Conservation (phyloP, 2,329 filamentous ascomycete genomes). For the Fonsecaea erecta region DNA sequence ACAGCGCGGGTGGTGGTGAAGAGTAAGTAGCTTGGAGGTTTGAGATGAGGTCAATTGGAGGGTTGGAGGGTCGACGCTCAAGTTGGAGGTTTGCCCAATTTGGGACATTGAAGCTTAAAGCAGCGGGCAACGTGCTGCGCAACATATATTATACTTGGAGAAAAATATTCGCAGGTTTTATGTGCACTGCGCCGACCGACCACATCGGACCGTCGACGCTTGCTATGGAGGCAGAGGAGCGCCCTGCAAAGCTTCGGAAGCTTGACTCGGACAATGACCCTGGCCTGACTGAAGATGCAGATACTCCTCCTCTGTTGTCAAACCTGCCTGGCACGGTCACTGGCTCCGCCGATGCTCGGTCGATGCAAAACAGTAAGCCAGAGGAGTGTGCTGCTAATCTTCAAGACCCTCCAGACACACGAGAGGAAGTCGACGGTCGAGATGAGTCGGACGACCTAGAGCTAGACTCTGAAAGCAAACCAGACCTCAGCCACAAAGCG, state of each 20-base stretch:
- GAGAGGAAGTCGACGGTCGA: constrained; percentile 27
- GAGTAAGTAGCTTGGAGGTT: constrained; percentile 1
- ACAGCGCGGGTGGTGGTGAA: neutral
- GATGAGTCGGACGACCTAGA: constrained; percentile 22
- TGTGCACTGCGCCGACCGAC: neutral
- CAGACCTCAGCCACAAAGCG: neutral
- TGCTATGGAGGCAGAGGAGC: constrained; percentile 60
- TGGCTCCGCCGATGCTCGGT: constrained; percentile 29
- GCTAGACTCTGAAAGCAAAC: neutral
- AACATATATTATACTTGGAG: neutral
- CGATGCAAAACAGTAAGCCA: constrained; percentile 24
- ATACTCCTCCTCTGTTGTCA: neutral
- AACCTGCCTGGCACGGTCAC: constrained; percentile 4
- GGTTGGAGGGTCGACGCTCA: too few species aligned
- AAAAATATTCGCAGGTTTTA: neutral
- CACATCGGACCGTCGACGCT: neutral
- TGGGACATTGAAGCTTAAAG: constrained; percentile 1
- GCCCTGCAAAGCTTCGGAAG: constrained; percentile 62
- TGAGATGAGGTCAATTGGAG: constrained; percentile 23
- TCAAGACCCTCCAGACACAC: constrained; percentile 38
- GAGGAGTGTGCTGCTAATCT: constrained; percentile 27
- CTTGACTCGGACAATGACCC: constrained; percentile 45
- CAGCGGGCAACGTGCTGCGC: neutral
- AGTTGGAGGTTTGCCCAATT: constrained; percentile 19
- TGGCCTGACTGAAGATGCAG: constrained; percentile 19